phyloP scores from a whole-genome alignment of 2,329 filamentous ascomycete species.

The Sporothrix globosa region DNA sequence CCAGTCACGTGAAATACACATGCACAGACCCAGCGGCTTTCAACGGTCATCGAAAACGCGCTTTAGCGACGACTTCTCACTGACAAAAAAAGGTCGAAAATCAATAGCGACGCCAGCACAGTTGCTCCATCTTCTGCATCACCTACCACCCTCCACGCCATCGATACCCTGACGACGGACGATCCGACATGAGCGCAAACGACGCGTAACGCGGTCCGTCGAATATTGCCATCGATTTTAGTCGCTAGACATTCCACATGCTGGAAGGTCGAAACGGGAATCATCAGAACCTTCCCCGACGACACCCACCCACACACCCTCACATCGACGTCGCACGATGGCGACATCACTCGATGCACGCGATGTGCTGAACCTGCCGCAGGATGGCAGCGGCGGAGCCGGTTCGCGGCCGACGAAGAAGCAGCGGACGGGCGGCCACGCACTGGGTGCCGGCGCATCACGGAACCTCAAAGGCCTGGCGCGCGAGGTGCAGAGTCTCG shows the following conservation, averaged over 20 bases:
- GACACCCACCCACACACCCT: neutral
- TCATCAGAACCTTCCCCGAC: neutral
- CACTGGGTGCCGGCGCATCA: conserved; percentile 38
- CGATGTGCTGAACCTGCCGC: conserved; percentile 81
- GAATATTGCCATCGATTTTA: neutral
- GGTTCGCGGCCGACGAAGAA: conserved; percentile 69
- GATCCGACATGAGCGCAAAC: neutral
- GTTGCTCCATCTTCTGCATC: neutral
- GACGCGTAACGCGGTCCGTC: neutral
- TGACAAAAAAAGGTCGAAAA: conserved; percentile 12
- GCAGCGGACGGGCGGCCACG: conserved; percentile 65
- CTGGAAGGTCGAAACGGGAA: neutral
- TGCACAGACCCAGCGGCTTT: neutral
- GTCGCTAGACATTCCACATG: neutral
- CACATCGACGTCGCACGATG: conserved; percentile 36
- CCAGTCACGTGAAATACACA: neutral
- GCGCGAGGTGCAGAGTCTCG: conserved; percentile 66
- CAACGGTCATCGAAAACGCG: conserved; percentile 25
- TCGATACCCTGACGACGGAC: neutral
- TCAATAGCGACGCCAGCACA: neutral
- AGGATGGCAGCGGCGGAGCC: conserved; percentile 53
- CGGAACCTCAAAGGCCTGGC: conserved; percentile 64
- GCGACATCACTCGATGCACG: conserved; percentile 82
- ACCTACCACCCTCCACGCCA: neutral
- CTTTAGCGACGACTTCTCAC: neutral